Conservation (phyloP, 2,329 filamentous ascomycete genomes). For the Graphilbum ipis-grandicollis region DNA sequence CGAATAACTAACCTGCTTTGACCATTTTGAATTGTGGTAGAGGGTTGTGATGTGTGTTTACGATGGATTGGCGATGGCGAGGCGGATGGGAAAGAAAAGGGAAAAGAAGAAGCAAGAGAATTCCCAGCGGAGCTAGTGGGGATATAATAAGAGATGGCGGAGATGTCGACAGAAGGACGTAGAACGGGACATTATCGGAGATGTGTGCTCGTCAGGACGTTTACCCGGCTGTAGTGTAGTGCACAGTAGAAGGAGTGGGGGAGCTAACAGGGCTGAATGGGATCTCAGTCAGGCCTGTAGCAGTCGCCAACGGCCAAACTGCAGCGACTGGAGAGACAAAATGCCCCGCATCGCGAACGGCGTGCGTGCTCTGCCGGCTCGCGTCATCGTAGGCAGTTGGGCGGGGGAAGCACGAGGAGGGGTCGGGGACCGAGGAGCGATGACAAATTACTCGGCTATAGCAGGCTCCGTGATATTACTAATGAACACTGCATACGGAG, state of each 20-base stretch:
- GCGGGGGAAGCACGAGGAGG: no score
- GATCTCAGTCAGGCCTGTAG: background rate
- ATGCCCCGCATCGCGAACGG: conserved; percentile 7
- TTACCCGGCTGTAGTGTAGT: no score
- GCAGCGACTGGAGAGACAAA: background rate
- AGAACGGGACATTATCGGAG: conserved; percentile 6
- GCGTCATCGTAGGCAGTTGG: conserved; percentile 3
- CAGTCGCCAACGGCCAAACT: background rate
- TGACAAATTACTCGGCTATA: conserved; percentile 3
- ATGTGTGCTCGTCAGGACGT: conserved; percentile 6
- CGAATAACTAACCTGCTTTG: conserved; percentile 61
- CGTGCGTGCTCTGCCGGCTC: conserved; percentile 1
- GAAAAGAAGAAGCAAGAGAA: conserved; percentile 1
- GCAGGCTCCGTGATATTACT: no score
- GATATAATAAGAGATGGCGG: background rate
- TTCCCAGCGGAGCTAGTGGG: conserved; percentile 4
- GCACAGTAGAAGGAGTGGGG: no score
- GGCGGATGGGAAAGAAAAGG: background rate
- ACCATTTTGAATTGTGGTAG: conserved; percentile 64
- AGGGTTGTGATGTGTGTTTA: no score
- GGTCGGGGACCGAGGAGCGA: background rate
- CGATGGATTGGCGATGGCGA: conserved; percentile 6
- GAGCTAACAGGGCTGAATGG: no score
- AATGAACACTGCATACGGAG: no score
- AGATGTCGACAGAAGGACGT: background rate